Base-by-base conservation (phyloP, 164 flowering plant genomes). In the Magnolia kwangsiensis region DNA sequence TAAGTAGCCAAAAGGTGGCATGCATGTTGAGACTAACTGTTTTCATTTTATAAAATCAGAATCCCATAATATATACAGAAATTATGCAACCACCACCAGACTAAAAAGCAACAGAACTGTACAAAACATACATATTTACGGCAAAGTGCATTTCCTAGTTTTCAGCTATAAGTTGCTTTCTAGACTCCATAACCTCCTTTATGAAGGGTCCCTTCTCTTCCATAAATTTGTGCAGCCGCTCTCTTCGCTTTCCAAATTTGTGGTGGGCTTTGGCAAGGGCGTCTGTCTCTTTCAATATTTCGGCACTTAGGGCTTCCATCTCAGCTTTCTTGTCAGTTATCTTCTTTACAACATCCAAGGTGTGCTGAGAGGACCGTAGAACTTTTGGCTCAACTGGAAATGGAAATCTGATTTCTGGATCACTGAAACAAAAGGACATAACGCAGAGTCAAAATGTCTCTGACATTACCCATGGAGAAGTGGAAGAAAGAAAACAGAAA, bases 321-420 rank as follows among this genome's bases (percentile, higher is more conserved):
- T 75, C 75, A 58, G 24, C 27, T 63, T 63, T 78, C 71, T 68
- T 79, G 23, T 74, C 78, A 59, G 79, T 67, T 0, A 83, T 73
- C 68, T 68, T 61, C 50, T 67, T 71, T 64, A 77, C 4, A 5
- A 50, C 65, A 55, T 69, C 72, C 23, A 29, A 50, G n/a, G 45
- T 72, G 7, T 71, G 61, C 20, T 78, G 66, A 64, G 80, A 68
- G 61, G 18, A 13, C 13, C 61, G 13, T 7, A 73, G 50, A 51
- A 21, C 65, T 63, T 78, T 78, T 3, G 65, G 4, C 0, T 72
- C 74, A 13, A 87, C 87, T 1, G 90, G 89, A 77, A 89, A 88
- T 1, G 90, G 89, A 77, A 89, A 88, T 23, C 73, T 58, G 29
- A 89, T 74, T 61, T 73, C 79, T 0, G 85, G 85, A 75, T 82